Percentiles rank a stretch among this genome's conserved stretches.
Conservation (phyloP, 2,329 filamentous ascomycete species). For the Capronia epimyces region DNA sequence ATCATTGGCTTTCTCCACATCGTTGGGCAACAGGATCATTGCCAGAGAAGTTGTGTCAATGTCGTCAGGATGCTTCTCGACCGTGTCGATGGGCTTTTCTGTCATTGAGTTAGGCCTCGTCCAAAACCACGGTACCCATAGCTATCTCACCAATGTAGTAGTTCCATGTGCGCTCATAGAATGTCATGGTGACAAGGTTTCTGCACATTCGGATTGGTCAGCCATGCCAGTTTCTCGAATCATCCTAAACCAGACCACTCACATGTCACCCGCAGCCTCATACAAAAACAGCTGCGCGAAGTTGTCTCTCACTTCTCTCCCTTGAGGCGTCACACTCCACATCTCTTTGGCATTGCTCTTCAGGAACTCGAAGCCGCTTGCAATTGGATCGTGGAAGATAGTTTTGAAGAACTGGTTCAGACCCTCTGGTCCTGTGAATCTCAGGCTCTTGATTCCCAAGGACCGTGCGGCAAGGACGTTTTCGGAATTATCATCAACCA, state of each 20-base stretch:
- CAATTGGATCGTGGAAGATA: conserved; percentile 3
- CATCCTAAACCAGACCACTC: background rate
- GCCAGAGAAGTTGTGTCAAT: conserved; percentile 10
- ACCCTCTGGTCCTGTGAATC: background rate
- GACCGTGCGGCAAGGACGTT: conserved; percentile 9
- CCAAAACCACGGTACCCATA: background rate
- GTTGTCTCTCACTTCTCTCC: conserved; percentile 11
- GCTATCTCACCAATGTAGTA: conserved; percentile 7
- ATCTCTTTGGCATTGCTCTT: conserved; percentile 7
- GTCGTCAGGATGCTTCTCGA: conserved; percentile 6
- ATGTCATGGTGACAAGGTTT: conserved; percentile 6
- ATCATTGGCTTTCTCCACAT: conserved; percentile 3
- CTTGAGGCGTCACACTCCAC: conserved; percentile 5
- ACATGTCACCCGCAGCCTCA: conserved; percentile 8
- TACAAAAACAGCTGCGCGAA: conserved; percentile 12
- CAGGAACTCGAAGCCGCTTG: conserved; percentile 2
- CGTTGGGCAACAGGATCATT: conserved; percentile 3
- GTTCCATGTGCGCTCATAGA: conserved; percentile 10
- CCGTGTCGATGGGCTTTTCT: conserved; percentile 6
- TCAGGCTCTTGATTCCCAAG: conserved; percentile 6
- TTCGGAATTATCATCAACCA: conserved; percentile 8
- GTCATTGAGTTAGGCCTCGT: background rate
- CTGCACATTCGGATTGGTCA: background rate
- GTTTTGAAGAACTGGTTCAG: conserved; percentile 2
- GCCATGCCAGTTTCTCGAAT: background rate